Base-by-base conservation (phyloP, 495 filamentous ascomycete species). In the Penicillium steckii region DNA sequence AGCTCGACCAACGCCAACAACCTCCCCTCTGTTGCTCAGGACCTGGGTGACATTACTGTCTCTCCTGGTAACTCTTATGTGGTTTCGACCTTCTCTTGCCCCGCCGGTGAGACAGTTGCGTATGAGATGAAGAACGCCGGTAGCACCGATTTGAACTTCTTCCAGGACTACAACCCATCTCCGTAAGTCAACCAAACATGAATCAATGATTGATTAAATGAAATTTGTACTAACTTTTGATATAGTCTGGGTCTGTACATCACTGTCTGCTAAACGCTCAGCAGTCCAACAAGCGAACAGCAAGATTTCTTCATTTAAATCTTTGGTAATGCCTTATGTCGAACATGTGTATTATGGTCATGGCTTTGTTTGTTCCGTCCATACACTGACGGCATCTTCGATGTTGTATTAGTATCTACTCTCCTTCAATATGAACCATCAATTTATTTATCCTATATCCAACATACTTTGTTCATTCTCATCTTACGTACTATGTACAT, bases 171-270 rank as follows among this genome's bases (percentile, higher is more conserved):
- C 52, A 82, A 80, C 56, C 80, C 80, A 19, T 71, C 72, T 46
- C 80, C 85, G 59, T 74, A 68, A 58, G 72, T 71, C 30, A n/a
- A n/a, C n/a, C n/a, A n/a, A n/a, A n/a, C n/a, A n/a, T n/a, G n/a
- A n/a, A n/a, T n/a, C n/a, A n/a, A n/a, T n/a, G n/a, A 27, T 23
- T 49, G 33, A 6, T 18, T 37, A 3, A 35, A 13, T 4, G 3
- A n/a, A 55, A 27, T 27, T 18, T 44, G 12, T 15, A 45, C 64
- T 73, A 68, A 74, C 58, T 10, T 40, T 19, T 23, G 8, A 26
- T 15, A 9, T 13, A 74, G 71, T 41, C 77, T 87, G 52, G 85
- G 86, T 35, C 65, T 89, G 52, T 89, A 77, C 66, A 74, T 90
- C 54, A 81, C 77, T 37, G 64, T 66, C 18, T 84, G 81, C 62